Evolutionary conservation across 2,329 filamentous ascomycete species (phyloP).

Genomic region (Harringtonia lauricola): DNA sequence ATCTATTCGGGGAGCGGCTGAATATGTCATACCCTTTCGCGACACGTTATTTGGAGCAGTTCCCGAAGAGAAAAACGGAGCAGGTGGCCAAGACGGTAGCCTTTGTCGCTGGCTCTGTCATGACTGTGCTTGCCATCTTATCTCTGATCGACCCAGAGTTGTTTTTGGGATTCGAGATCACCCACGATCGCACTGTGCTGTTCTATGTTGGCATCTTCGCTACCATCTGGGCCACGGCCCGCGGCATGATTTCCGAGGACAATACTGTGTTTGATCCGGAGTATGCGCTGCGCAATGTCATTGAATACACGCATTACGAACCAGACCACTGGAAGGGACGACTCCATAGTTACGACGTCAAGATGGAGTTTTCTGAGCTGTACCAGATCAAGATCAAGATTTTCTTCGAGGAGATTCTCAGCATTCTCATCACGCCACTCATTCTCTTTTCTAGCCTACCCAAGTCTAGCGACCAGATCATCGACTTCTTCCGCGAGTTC

Average conservation of each 20-base stretch:
- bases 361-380: slow-evolving; percentile 76
- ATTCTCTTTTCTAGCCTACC: slow-evolving; percentile 80
- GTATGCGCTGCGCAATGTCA: slow-evolving; percentile 77
- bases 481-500: slow-evolving; percentile 97
- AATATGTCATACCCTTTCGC: slow-evolving; percentile 95
- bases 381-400: slow-evolving; percentile 91
- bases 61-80: slow-evolving; percentile 88
- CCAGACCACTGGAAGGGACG: slow-evolving; percentile 81
- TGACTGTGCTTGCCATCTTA: slow-evolving; percentile 72
- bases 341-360: slow-evolving; percentile 90
- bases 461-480: slow-evolving; percentile 79
- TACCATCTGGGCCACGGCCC: slow-evolving; percentile 71
- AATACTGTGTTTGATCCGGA: slow-evolving; percentile 86
- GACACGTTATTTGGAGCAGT: slow-evolving; percentile 86
- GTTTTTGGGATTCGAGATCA: slow-evolving; percentile 87
- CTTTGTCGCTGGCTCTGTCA: slow-evolving; percentile 77
- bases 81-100: slow-evolving; percentile 75
- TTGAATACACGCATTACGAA: slow-evolving; percentile 85
- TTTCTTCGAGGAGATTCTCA: slow-evolving; percentile 83
- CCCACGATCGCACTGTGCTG: slow-evolving; percentile 73
- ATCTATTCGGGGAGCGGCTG: slow-evolving; percentile 79
- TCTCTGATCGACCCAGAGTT: slow-evolving; percentile 85
- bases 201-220: slow-evolving; percentile 83
- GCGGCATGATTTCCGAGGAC: slow-evolving; percentile 78
- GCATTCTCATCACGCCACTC: slow-evolving; percentile 85